Base-by-base conservation (phyloP, 345 rosid species). In the Eucalyptus erythrocorys region DNA sequence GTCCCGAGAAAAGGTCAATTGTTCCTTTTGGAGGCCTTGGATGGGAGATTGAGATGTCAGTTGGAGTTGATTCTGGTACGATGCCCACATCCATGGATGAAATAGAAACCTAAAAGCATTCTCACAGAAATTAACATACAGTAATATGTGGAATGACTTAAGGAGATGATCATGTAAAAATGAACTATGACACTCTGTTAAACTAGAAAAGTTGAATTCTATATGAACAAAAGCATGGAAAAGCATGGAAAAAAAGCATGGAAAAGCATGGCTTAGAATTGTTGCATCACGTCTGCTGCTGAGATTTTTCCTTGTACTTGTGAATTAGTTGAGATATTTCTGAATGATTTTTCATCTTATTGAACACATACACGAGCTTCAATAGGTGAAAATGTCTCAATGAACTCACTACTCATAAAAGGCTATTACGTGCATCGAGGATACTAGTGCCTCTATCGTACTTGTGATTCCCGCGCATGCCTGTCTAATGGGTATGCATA, bases 51-150 rank as follows among this genome's bases (percentile, higher is more conserved):
- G 97, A 94, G 86, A 93, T 91, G 43, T 95, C 97, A 87, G 95
- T 95, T 88, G 68, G 76, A n/a, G 93, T 87, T 91, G 98, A 92
- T 76, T 96, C 98, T 22, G 98, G 98, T 85, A 95, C 99, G 86
- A 95, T 91, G 45, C 95, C 94, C 10, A 91, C 88, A 86, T 97
- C 97, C 91, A 93, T 87, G 85, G 99, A 95, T 90, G 99, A 96
- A 48, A 95, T 79, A 0, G 96, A 95, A 45, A 94, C 96, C 99
- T 98, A 45, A 15, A 7, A 86, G 13, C 76, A 84, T 30, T 76
- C 47, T 40, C 82, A 40, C 30, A 76, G 47, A 76, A 76, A 76
- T 76, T 42, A 76, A 12, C 82, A 76, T 40, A 76, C 27, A 76
- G 47, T 76, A 76, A 40, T 40, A 37, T 76, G 82, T 40, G 16